Percentiles rank a stretch among this genome's conserved stretches.
Evolutionary conservation across 345 rosid genomes (phyloP).

Genomic region (Erodium maritimum): DNA sequence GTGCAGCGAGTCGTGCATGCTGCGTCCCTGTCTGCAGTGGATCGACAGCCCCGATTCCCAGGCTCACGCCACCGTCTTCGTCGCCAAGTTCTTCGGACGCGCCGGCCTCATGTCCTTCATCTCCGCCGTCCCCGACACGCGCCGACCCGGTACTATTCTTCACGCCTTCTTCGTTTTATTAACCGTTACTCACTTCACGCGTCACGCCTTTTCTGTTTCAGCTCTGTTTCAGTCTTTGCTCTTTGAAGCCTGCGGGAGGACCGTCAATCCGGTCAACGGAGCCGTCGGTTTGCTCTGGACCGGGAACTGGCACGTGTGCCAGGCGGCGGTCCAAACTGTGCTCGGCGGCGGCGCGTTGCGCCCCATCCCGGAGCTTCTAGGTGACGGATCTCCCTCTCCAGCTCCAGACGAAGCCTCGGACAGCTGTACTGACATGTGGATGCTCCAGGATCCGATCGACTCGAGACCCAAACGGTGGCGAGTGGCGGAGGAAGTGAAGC

Average conservation of each 20-base stretch:
- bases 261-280: slow-evolving; percentile 23
- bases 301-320: slow-evolving; percentile 24
- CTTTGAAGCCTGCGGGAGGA: slow-evolving; percentile 27
- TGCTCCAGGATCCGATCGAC: too few species aligned
- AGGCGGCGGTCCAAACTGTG: slow-evolving; percentile 22
- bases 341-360: slow-evolving; percentile 13
- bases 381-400: not conserved
- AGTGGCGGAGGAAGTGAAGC: too few species aligned
- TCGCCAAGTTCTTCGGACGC: slow-evolving; percentile 90
- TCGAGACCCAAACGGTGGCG: too few species aligned
- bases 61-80: too few species aligned
- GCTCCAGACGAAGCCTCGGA: slow-evolving; percentile 5
- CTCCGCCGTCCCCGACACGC: slow-evolving; percentile 71
- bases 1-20: slow-evolving; percentile 71
- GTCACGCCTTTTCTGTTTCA: not conserved
- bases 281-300: slow-evolving; percentile 27
- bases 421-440: too few species aligned
- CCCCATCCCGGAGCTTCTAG: slow-evolving; percentile 7
- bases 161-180: not conserved
- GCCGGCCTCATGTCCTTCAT: slow-evolving; percentile 89
- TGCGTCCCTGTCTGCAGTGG: slow-evolving; percentile 72
- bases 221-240: slow-evolving; percentile 23
- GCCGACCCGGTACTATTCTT: slow-evolving; percentile 50
- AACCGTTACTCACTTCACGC: not conserved
- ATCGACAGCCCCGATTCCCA: slow-evolving; percentile 72